Percentiles rank a stretch among this genome's conserved stretches.
These are phyloP conservation scores for Hygrophorus pudorinus DNA, from an alignment of 768 basidiomycete species.

Conservation along the genomic window DNA sequence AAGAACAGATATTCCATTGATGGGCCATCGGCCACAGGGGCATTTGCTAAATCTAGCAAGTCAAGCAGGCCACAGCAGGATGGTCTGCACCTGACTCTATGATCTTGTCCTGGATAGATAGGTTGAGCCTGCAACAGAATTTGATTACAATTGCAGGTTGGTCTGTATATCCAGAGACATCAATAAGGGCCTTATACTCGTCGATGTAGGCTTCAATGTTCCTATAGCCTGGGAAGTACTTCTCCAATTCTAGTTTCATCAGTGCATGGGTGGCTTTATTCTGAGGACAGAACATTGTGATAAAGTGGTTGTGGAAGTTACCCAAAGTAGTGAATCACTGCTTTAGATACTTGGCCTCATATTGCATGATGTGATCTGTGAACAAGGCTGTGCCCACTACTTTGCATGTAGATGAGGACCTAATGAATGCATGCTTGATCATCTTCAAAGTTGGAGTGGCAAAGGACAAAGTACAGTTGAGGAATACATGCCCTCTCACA, in stretches of 20 bases:
- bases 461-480: not conserved
- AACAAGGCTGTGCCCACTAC: not conserved
- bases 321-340: not conserved
- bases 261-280: not conserved
- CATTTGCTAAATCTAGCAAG: no score
- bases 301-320: not conserved
- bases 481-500: not conserved
- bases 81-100: slow-evolving; percentile 1
- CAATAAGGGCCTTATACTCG: slow-evolving; percentile 11
- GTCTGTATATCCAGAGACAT: slow-evolving; percentile 9
- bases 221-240: not conserved
- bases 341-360: no score
- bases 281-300: not conserved
- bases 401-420: not conserved
- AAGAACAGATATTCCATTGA: no score
- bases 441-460: not conserved
- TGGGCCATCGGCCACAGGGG: no score
- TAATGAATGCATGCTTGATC: not conserved
- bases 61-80: no score
- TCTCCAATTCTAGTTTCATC: not conserved
- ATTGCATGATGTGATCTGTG: not conserved
- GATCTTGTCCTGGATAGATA: slow-evolving; percentile 6
- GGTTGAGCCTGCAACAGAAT: slow-evolving; percentile 4
- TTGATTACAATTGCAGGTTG: slow-evolving; percentile 8
- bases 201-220: slow-evolving; percentile 7